Evolutionary conservation across 192 early-diverging fungal species (phyloP).

Genomic region (Fimicolochytrium jonesii): DNA sequence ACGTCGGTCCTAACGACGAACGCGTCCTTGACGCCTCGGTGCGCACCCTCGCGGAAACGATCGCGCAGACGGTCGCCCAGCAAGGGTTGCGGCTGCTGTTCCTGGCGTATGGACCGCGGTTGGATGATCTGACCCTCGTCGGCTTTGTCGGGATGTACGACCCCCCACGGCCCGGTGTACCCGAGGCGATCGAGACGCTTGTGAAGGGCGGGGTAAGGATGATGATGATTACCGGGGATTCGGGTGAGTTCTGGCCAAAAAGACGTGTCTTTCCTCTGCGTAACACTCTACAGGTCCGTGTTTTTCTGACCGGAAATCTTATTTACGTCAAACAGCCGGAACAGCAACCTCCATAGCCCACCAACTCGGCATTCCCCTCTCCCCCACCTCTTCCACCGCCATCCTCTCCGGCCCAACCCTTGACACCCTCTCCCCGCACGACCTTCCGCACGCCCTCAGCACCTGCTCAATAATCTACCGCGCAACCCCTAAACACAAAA

Average conservation of each 20-base stretch:
- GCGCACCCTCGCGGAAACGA: slow-evolving; percentile 53
- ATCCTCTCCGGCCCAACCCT: slow-evolving; percentile 44
- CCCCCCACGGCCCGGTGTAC: slow-evolving; percentile 78
- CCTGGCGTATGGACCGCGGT: slow-evolving; percentile 64
- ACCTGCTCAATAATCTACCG: slow-evolving; percentile 63
- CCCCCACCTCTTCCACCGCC: slow-evolving; percentile 2
- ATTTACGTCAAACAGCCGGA: no score
- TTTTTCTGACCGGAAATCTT: no score
- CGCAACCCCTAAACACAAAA: slow-evolving; percentile 78
- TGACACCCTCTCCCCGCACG: slow-evolving; percentile 30
- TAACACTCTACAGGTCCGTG: no score
- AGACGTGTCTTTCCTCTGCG: not conserved
- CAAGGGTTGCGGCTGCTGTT: slow-evolving; percentile 84
- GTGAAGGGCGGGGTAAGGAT: slow-evolving; percentile 78
- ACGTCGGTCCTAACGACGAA: slow-evolving; percentile 43
- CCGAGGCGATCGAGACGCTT: slow-evolving; percentile 67
- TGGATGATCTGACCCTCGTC: slow-evolving; percentile 64
- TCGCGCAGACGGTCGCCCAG: slow-evolving; percentile 64
- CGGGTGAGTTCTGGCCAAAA: slow-evolving; percentile 35
- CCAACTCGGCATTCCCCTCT: slow-evolving; percentile 70
- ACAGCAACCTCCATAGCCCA: slow-evolving; percentile 89
- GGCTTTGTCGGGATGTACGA: slow-evolving; percentile 90
- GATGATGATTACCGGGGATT: slow-evolving; percentile 98
- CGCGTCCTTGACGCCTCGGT: slow-evolving; percentile 49
- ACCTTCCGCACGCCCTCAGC: slow-evolving; percentile 35